Conservation (phyloP, 441 rosid genomes). For the Syzygium malaccense region DNA sequence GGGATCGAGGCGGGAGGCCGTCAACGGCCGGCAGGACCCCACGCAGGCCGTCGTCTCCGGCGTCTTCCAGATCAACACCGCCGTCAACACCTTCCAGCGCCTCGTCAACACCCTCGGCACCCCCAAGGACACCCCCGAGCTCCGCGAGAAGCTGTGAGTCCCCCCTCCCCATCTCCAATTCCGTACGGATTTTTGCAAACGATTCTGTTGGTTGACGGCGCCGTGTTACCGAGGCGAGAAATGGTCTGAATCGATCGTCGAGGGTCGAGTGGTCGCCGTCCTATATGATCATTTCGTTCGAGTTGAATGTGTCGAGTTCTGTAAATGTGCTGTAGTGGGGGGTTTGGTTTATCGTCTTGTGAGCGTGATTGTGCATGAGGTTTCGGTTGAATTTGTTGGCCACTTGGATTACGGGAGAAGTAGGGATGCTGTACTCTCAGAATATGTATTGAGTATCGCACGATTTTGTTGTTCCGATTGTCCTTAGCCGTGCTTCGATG, state of each 20-base stretch:
- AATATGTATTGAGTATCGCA: background rate
- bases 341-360: background rate
- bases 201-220: background rate
- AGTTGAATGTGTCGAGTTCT: background rate
- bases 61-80: conserved; percentile 91
- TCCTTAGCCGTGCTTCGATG: background rate
- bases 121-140: conserved; percentile 90
- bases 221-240: background rate
- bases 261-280: background rate
- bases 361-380: background rate
- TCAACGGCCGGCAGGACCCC: conserved; percentile 60
- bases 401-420: background rate
- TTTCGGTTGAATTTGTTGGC: background rate
- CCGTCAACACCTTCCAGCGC: conserved; percentile 80
- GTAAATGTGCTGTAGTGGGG: background rate
- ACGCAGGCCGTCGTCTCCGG: conserved; percentile 94
- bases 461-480: background rate
- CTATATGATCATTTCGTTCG: background rate
- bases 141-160: conserved; percentile 91
- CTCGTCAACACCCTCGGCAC: conserved; percentile 94
- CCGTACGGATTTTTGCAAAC: background rate
- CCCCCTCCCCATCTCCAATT: background rate
- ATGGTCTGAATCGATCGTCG: background rate
- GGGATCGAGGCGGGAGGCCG: conserved; percentile 27
- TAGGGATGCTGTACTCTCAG: background rate